A percentile compares a stretch with the other conserved stretches of the same genome.
Evolutionary conservation across 202 grass and related monocot species (phyloP).

Genomic region (Musa balbisiana): DNA sequence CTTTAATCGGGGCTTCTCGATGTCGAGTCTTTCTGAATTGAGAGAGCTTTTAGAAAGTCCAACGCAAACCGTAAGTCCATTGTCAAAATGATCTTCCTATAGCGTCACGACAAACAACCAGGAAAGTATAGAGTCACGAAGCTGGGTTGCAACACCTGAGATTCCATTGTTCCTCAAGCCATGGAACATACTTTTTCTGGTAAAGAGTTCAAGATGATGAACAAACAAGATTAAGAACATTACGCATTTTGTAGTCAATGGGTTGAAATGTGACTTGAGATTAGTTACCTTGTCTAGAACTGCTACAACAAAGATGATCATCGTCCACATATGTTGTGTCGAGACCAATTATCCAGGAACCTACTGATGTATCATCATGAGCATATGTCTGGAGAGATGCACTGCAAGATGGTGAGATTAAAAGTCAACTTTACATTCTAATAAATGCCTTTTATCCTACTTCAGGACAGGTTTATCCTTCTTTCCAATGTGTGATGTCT

Average conservation of each 20-base stretch:
- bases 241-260: constrained; percentile 2
- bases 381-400: constrained; percentile 78
- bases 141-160: background rate
- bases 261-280: background rate
- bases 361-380: constrained; percentile 82
- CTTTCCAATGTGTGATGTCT: background rate
- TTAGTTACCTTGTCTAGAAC: constrained; percentile 70
- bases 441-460: background rate
- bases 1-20: no score
- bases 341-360: constrained; percentile 96
- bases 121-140: background rate
- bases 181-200: constrained; percentile 58
- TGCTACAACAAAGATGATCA: constrained; percentile 70
- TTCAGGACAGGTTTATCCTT: background rate
- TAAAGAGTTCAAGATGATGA: background rate
- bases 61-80: no score
- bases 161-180: background rate
- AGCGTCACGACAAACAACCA: background rate
- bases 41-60: no score
- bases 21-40: no score
- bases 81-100: background rate
- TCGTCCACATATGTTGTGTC: constrained; percentile 85
- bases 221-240: background rate
- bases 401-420: constrained; percentile 27
- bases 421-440: background rate